Evolutionary conservation across 2,329 filamentous ascomycete species (phyloP).

Genomic region (Penicillium sp.): DNA sequence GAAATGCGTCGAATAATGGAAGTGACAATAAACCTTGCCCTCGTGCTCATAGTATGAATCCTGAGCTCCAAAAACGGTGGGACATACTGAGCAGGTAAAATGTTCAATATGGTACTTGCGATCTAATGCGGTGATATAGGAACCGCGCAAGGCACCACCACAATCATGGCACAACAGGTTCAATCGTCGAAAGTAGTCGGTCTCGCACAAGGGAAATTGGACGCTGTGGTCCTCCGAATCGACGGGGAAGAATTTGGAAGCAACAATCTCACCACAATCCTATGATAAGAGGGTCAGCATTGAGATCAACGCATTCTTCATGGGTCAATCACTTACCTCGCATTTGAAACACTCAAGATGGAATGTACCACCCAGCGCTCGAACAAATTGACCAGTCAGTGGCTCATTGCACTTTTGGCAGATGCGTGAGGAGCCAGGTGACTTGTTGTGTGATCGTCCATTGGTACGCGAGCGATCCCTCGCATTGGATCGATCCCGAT

Average conservation of each 20-base stretch:
- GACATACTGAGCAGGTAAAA: slow-evolving; percentile 96
- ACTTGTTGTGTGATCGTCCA: slow-evolving; percentile 38
- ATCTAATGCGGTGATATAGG: slow-evolving; percentile 96
- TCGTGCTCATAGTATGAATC: slow-evolving; percentile 99
- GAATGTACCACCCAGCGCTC: slow-evolving; percentile 88
- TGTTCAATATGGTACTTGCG: slow-evolving; percentile 99
- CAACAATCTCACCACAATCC: slow-evolving; percentile 97
- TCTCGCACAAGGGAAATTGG: slow-evolving; percentile 96
- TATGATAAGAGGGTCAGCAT: slow-evolving; percentile 41
- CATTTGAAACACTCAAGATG: slow-evolving; percentile 98
- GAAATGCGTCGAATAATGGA: slow-evolving; percentile 97
- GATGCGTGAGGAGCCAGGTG: slow-evolving; percentile 50
- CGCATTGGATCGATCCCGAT: slow-evolving; percentile 34
- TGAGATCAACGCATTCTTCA: not conserved
- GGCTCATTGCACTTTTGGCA: slow-evolving; percentile 86
- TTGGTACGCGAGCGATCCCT: slow-evolving; percentile 39
- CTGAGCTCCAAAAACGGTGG: slow-evolving; percentile 95
- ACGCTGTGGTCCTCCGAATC: slow-evolving; percentile 79
- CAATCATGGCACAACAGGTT: slow-evolving; percentile 90
- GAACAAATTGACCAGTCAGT: slow-evolving; percentile 92
- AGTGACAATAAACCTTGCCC: slow-evolving; percentile 94
- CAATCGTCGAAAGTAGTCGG: slow-evolving; percentile 91
- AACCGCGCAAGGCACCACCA: slow-evolving; percentile 87
- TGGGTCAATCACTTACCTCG: slow-evolving; percentile 62
- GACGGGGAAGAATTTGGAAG: slow-evolving; percentile 97